Evolutionary conservation across 257 asterid species (phyloP).

Genomic region (Solanum clarkiae): DNA sequence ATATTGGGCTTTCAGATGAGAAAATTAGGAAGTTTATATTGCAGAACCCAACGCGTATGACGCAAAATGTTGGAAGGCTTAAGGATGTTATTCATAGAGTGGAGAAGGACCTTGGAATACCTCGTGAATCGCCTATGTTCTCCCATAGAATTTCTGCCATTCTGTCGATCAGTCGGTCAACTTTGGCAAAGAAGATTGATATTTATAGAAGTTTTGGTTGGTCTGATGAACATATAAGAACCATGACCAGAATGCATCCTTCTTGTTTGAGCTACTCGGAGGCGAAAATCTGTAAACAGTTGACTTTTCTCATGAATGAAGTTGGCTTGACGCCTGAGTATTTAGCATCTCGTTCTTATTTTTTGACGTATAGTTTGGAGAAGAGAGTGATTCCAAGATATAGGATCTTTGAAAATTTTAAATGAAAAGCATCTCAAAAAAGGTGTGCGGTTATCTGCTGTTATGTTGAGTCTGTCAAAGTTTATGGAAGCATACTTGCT

Average conservation of each 20-base stretch:
- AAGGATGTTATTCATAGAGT: background rate
- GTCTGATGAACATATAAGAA: background rate
- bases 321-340: background rate
- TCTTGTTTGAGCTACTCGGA: background rate
- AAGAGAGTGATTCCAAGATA: slow-evolving; percentile 11
- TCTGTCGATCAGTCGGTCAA: background rate
- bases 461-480: background rate
- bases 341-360: background rate
- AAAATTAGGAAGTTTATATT: background rate
- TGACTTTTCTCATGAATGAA: background rate
- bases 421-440: background rate
- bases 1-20: background rate
- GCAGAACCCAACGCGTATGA: background rate
- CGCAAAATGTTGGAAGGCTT: background rate
- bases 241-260: background rate
- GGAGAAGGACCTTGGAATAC: background rate
- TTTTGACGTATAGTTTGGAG: slow-evolving; percentile 2
- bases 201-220: background rate
- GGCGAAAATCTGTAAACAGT: background rate
- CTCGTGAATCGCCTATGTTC: background rate
- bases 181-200: background rate
- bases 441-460: background rate
- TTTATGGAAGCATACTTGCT: background rate
- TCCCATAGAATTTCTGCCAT: background rate
- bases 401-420: background rate